phyloP scores from a whole-genome alignment of 2,329 filamentous ascomycete genomes.

The Dothidotthia symphoricarpi region DNA sequence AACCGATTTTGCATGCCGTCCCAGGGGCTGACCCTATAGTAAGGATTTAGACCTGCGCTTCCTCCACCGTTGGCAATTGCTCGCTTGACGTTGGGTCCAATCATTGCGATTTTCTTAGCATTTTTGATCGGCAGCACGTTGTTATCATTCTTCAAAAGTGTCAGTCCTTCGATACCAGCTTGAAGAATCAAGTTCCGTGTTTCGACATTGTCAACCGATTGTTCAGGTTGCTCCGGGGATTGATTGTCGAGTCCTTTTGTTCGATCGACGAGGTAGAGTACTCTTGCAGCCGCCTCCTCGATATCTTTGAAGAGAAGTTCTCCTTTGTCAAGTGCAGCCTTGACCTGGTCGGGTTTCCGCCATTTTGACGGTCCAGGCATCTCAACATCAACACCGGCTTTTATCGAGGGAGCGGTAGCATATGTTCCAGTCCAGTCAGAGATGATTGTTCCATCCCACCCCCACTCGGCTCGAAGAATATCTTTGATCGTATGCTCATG shows the following conservation, averaged over 20 bases:
- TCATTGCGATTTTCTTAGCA: constrained; percentile 61
- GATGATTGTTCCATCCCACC: constrained; percentile 45
- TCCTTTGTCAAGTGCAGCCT: constrained; percentile 36
- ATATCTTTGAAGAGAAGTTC: constrained; percentile 50
- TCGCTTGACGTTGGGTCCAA: constrained; percentile 66
- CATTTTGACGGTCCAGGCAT: constrained; percentile 45
- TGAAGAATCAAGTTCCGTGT: constrained; percentile 61
- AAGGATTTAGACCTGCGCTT: constrained; percentile 66
- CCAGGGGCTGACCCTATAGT: constrained; percentile 64
- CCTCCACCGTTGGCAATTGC: constrained; percentile 68
- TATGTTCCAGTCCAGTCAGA: constrained; percentile 46
- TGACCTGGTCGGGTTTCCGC: constrained; percentile 39
- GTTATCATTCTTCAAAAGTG: constrained; percentile 63
- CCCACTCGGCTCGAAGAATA: constrained; percentile 43
- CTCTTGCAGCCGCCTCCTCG: constrained; percentile 51
- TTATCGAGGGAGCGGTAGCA: constrained; percentile 40
- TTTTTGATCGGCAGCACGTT: constrained; percentile 58
- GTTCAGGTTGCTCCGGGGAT: constrained; percentile 57
- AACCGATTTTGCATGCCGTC: constrained; percentile 60
- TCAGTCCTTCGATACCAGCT: constrained; percentile 62
- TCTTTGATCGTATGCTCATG: constrained; percentile 45
- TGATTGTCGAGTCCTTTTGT: constrained; percentile 60
- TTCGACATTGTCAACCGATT: constrained; percentile 53
- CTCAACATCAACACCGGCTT: constrained; percentile 42
- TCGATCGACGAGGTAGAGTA: constrained; percentile 61